Percentiles rank a stretch among this genome's conserved stretches.
Conservation (phyloP, 164 flowering plant genomes). For the Litsea cubeba region DNA sequence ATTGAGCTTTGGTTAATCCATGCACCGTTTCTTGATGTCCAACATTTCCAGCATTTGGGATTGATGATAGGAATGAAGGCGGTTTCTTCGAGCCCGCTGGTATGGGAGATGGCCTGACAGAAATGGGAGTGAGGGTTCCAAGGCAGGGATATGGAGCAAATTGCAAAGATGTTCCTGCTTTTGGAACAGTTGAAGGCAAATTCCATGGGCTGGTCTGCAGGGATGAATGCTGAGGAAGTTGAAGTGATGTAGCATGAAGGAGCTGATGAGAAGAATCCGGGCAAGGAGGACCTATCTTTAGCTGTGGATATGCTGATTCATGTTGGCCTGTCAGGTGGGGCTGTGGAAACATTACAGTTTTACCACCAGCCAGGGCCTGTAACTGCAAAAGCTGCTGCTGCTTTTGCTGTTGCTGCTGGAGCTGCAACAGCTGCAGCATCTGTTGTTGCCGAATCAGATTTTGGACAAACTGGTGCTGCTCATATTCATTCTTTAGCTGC, state of each 20-base stretch:
- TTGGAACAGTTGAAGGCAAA: constrained; percentile 41
- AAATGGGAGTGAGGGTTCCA: constrained; percentile 75
- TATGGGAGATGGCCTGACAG: constrained; percentile 76
- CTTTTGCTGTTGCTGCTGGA: constrained; percentile 11
- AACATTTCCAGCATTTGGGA: constrained; percentile 58
- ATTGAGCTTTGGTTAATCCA: constrained; percentile 33
- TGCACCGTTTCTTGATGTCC: constrained; percentile 44
- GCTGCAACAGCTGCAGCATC: constrained; percentile 27
- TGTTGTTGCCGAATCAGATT: constrained; percentile 41
- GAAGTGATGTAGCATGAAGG: constrained; percentile 65
- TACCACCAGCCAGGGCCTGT: constrained; percentile 49
- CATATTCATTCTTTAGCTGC: constrained; percentile 44
- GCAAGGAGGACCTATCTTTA: constrained; percentile 53
- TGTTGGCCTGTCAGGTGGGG: constrained; percentile 52
- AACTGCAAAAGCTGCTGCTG: constrained; percentile 1
- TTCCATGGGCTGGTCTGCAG: constrained; percentile 81
- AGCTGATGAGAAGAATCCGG: constrained; percentile 67
- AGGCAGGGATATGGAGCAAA: constrained; percentile 70
- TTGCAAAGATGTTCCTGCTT: constrained; percentile 68
- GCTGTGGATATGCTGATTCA: constrained; percentile 39
- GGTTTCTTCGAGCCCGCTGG: constrained; percentile 74
- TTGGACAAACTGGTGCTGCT: constrained; percentile 51
- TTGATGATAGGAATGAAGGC: constrained; percentile 42
- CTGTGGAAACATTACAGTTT: constrained; percentile 55
- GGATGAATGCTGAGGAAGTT: constrained; percentile 65